Percentiles rank a stretch among this genome's conserved stretches.
phyloP scores from a whole-genome alignment of 148 eudicot genomes.

The Bassia scoparia region DNA sequence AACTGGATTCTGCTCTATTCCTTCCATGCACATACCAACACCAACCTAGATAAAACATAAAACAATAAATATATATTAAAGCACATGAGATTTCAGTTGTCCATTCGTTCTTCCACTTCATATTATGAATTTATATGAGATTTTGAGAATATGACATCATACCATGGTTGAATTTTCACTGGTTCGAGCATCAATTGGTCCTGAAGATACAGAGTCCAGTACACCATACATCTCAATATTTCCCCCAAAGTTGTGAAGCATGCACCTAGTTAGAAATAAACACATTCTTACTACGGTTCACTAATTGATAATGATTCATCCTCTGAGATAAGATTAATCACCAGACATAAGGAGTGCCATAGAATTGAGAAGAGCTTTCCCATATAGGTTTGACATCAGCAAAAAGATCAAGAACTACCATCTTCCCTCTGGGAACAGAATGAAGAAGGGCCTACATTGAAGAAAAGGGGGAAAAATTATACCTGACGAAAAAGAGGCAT shows the following conservation, averaged over 20 bases:
- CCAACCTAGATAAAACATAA: constrained; percentile 59
- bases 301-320: background rate
- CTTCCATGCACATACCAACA: constrained; percentile 99
- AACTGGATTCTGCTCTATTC: constrained; percentile 98
- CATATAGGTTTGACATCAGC: constrained; percentile 95
- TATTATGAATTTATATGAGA: background rate
- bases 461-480: background rate
- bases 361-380: constrained; percentile 83
- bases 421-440: constrained; percentile 96
- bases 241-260: constrained; percentile 99
- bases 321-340: constrained; percentile 24
- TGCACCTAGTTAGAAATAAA: constrained; percentile 62
- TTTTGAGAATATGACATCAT: constrained; percentile 17
- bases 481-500: constrained; percentile 1
- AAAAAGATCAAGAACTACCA: constrained; percentile 99
- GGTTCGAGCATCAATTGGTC: constrained; percentile 79
- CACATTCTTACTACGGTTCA: constrained; percentile 4
- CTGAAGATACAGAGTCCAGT: constrained; percentile 80
- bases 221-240: constrained; percentile 98
- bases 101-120: background rate
- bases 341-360: constrained; percentile 95
- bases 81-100: background rate
- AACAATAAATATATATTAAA: background rate
- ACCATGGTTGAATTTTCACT: constrained; percentile 95
- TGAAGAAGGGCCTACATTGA: constrained; percentile 80